Evolutionary conservation across 768 basidiomycete genomes (phyloP), one percentile per base, ranked within the genome.

Genomic region (Pholiota conissans): DNA sequence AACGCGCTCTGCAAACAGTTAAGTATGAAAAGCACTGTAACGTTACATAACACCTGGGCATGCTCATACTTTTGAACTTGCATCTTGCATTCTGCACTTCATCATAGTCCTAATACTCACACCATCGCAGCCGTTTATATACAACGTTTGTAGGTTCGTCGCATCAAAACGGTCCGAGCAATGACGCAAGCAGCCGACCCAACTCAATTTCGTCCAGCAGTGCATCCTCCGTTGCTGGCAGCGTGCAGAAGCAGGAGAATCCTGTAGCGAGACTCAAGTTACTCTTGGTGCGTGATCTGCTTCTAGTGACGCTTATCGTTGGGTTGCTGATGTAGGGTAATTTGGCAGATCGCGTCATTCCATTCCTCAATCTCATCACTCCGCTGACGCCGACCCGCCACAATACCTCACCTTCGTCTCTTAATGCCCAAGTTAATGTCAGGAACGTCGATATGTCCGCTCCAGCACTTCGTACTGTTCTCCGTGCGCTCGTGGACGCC

Each of bases 211-310:
- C 74, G 1, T 71, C 74, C 4, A 63, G 69, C 9, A 59, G n/a
- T n/a, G n/a, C 71, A 3, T 64, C 66, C 27, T 67, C 71, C 20
- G 58, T 63, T 28, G 42, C 64, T 27, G 76, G 65, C 27, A 63
- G 56, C 14, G 63, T 78, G 53, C 74, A 72, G 48, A 81, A 83
- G 64, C 80, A 80, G 50, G 85, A 91, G 69, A 91, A 91, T 67
- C 95, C 95, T 0, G 89, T 93, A 26, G 87, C 90, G 3, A 76
- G 93, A 35, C 79, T 99, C 58, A 98, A 98, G 73, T 80, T 98
- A 13, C 83, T 97, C 56, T 77, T 98, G 66, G 87, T 90, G 65
- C 29, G 84, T 78, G n/a, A 10, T 51, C 40, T 53, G 53, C 42
- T 35, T 40, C 40, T 49, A 37, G 42, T 57, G n/a, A 34, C 11